Base-by-base conservation (phyloP, 805 yeast species). In the Kurtzmaniella fragi region DNA sequence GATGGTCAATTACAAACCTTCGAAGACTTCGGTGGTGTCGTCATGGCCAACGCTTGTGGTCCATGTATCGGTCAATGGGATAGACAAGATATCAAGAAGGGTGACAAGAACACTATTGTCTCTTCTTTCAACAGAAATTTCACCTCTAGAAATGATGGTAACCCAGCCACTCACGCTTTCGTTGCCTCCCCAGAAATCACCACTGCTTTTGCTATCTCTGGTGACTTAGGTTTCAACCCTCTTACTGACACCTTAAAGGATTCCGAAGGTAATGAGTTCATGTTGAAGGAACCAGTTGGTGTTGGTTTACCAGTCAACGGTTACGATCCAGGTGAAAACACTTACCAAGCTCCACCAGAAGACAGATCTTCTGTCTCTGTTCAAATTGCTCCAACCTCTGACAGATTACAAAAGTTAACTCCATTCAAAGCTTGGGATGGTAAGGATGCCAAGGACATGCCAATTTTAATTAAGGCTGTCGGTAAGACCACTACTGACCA, bases 41-140 rank as follows among this genome's bases (percentile, higher is more conserved):
- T 91, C 40, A 74, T 91, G 61, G 97, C 98, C 45, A 91, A 91
- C 62, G 98, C 98, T 43, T 91, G 98, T 77, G 98, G 98, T 59
- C 98, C 98, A 61, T 90, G 98, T 78, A 90, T 90, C 61, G 98
- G 98, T 59, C 97, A 91, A 76, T 91, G 98, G 98, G 96, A 90
- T 67, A 84, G 98, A 71, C 84, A 76, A 58, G 90, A 86, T 64
- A 80, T 87, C 65, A 81, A 86, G 75, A 88, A 86, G 77, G 93
- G 90, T 63, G 95, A 86, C 67, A 84, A 87, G 72, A 91, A 91
- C 78, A 91, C 97, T 56, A 91, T 91, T 67, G 91, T 91, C 57
- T 86, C 97, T 31, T 88, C 96, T 46, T 91, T 86, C 82, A 91
- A 91, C 84, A 86, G 98, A 78, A 91, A 91, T 73, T 91, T 91